Conservation (phyloP, 768 basidiomycete species). For the Multifurca ochricompacta region DNA sequence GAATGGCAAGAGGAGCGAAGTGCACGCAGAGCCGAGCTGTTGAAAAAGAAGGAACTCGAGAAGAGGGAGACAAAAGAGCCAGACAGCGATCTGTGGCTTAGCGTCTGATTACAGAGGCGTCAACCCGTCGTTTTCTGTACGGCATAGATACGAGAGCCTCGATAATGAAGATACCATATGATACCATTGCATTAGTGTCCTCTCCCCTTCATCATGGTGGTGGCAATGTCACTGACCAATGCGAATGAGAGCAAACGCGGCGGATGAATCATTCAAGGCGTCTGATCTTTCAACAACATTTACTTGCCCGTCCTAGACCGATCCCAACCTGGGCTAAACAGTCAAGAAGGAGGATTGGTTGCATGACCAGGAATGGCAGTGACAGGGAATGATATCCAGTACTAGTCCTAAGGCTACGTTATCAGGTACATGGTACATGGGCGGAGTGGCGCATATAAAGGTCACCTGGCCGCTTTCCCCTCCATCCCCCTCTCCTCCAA, state of each 20-base stretch:
- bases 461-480: not conserved
- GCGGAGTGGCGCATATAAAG: conserved; percentile 5
- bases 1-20: conserved; percentile 18
- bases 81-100: conserved; percentile 11
- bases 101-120: not conserved
- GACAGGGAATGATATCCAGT: too few relatives aligned
- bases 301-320: too few relatives aligned
- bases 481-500: too few relatives aligned
- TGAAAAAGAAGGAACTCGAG: conserved; percentile 8
- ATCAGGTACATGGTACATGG: too few relatives aligned
- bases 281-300: too few relatives aligned
- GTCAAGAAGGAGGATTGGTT: too few relatives aligned
- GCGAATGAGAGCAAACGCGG: too few relatives aligned
- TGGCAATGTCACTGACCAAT: too few relatives aligned
- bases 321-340: too few relatives aligned
- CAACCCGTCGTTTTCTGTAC: not conserved
- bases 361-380: too few relatives aligned
- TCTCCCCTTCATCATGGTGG: not conserved
- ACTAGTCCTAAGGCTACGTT: too few relatives aligned
- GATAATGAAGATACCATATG: not conserved
- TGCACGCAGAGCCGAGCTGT: not conserved
- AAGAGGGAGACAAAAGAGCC: conserved; percentile 4
- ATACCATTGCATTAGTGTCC: not conserved
- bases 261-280: too few relatives aligned
- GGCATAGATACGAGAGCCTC: not conserved